phyloP scores from a whole-genome alignment of 306 rosid genomes.

The Abrus precatorius region DNA sequence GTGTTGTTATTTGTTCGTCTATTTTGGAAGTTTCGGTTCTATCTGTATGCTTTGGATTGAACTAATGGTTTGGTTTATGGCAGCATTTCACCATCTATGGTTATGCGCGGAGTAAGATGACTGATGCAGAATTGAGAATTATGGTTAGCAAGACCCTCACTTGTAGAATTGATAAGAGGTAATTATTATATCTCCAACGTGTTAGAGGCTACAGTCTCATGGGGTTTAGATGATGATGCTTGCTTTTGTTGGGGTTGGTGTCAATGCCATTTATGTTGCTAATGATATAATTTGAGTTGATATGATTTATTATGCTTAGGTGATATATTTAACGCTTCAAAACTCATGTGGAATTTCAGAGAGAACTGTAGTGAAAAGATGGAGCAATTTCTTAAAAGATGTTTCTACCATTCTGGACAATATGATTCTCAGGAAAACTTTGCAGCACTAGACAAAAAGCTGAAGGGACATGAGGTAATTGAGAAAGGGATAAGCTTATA shows the following conservation, averaged over 20 bases:
- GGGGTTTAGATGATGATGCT: neutral
- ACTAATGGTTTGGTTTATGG: conserved; percentile 27
- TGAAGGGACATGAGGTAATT: conserved; percentile 87
- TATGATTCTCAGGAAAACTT: conserved; percentile 86
- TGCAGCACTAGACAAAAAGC: conserved; percentile 78
- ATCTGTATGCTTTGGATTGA: conserved; percentile 17
- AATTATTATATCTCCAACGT: conserved; percentile 9
- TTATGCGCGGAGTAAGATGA: conserved; percentile 95
- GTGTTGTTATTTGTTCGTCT: neutral
- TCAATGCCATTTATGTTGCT: conserved; percentile 9
- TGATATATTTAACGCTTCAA: conserved; percentile 32
- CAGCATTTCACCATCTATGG: conserved; percentile 88
- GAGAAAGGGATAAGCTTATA: conserved; percentile 22
- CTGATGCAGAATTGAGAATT: conserved; percentile 78
- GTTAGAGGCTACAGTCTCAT: neutral
- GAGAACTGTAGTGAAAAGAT: conserved; percentile 87
- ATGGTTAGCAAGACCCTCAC: conserved; percentile 97
- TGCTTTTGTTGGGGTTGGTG: neutral
- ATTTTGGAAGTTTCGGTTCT: conserved; percentile 35
- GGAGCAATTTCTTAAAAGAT: conserved; percentile 84
- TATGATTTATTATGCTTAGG: conserved; percentile 1
- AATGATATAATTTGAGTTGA: conserved; percentile 16
- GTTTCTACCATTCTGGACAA: conserved; percentile 95
- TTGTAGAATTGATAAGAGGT: conserved; percentile 93
- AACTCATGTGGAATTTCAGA: conserved; percentile 59